Base-by-base conservation (phyloP, 352 stramenopile species). In the Phytophthora pluvialis region DNA sequence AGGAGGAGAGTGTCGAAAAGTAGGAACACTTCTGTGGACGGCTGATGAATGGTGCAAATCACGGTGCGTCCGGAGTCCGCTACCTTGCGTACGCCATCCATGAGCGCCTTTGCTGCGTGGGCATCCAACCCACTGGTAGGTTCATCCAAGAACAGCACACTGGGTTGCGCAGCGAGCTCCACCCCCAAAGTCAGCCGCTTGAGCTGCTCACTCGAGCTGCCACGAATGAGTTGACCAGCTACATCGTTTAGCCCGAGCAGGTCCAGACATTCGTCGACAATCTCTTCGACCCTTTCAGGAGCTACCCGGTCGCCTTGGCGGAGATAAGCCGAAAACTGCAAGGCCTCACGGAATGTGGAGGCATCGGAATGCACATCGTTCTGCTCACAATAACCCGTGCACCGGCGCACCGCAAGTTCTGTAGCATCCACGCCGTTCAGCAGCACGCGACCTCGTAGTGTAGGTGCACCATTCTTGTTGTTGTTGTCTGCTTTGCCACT, bases 351-450 rank as follows among this genome's bases (percentile, higher is more conserved):
- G 33, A 95, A 92, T 6, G 94, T 98, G 5, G 86, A 80, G 3
- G 91, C 95, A 39, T 93, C 81, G 3, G 81, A 88, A 64, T 98
- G 82, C 40, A 90, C 85, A 64, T 98, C 93, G 52, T 96, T 95
- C 58, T 98, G 93, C 46, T 89, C 73, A 39, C 80, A 89, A 60
- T 88, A 89, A 5, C 80, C 75, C 9, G 79, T 86, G 10, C 65
- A 79, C 32, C 79, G 64, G 2, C 76, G 75, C 29, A 86, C 74
- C 10, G 72, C 76, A 13, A 86, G 62, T 29, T 86, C 72, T 0
- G 75, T 88, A 1, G 75, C 79, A 67, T 96, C 90, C 60, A 95
- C 78, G 31, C 95, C 95, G 75, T 98, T 98, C 3, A 98, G 47
- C 13, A 84, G 56, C 52, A 98, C 65, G 5, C 66, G 51, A 8